These are phyloP conservation scores for Zygotorulaspora florentina DNA, from an alignment of 805 yeast species.

Conservation along the genomic window DNA sequence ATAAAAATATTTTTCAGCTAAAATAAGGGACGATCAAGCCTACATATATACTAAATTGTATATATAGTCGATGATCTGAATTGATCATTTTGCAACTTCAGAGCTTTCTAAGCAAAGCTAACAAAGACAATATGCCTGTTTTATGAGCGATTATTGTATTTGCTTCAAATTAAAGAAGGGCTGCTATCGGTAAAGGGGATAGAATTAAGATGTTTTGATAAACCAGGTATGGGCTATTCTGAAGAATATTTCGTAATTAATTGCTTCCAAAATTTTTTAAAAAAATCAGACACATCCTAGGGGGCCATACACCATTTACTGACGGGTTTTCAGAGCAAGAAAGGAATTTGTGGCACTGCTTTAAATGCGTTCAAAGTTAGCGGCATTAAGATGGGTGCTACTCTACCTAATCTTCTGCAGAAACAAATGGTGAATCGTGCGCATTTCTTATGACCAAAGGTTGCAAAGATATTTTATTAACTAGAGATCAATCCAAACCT, in stretches of 20 bases:
- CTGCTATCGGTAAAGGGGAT: constrained; percentile 74
- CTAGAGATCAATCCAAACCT: constrained; percentile 93
- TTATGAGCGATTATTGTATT: background rate
- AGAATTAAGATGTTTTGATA: constrained; percentile 68
- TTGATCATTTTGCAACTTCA: background rate
- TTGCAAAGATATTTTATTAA: constrained; percentile 71
- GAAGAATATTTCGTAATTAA: constrained; percentile 63
- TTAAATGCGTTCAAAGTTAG: constrained; percentile 61
- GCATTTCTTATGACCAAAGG: constrained; percentile 89
- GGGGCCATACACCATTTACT: constrained; percentile 83
- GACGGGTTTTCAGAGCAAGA: constrained; percentile 50
- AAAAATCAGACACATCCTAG: constrained; percentile 84
- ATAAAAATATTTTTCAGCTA: background rate
- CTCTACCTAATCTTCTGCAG: constrained; percentile 91
- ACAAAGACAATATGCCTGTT: background rate
- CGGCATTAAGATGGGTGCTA: constrained; percentile 84
- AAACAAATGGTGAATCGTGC: constrained; percentile 86
- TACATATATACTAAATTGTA: background rate
- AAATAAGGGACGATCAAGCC: background rate
- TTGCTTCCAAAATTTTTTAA: constrained; percentile 82
- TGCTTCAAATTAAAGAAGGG: constrained; percentile 24
- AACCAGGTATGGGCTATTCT: constrained; percentile 43
- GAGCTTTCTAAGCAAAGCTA: background rate
- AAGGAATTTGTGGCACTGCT: constrained; percentile 55
- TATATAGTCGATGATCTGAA: background rate